Evolutionary conservation across 176 grass and related monocot species (phyloP).

Genomic region (Oryza meridionalis): DNA sequence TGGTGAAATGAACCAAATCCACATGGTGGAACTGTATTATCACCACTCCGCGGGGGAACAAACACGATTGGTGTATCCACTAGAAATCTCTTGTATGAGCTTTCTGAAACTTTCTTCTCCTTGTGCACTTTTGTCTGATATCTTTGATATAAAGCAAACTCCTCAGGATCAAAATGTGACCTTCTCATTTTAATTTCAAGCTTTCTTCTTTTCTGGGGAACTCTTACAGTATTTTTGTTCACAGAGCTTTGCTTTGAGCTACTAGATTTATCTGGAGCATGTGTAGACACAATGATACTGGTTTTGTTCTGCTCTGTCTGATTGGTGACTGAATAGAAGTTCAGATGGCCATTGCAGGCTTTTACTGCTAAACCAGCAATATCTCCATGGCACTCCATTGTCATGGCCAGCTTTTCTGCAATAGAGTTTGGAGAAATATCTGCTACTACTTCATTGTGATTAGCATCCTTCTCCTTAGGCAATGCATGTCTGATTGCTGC

Average conservation of each 20-base stretch:
- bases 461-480: constrained; percentile 51
- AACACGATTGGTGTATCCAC: constrained; percentile 84
- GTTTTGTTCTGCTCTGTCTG: constrained; percentile 34
- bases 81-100: constrained; percentile 81
- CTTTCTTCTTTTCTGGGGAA: constrained; percentile 64
- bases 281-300: constrained; percentile 15
- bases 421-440: constrained; percentile 74
- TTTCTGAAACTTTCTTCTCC: constrained; percentile 76
- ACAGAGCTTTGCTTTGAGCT: constrained; percentile 54
- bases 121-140: constrained; percentile 91
- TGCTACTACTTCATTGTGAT: constrained; percentile 44
- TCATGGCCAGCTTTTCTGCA: constrained; percentile 67
- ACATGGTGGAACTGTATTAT: constrained; percentile 63
- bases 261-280: constrained; percentile 43
- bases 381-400: constrained; percentile 50
- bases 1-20: constrained; percentile 98
- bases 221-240: constrained; percentile 30
- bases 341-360: constrained; percentile 94
- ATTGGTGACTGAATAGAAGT: constrained; percentile 71
- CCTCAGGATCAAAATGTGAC: constrained; percentile 89
- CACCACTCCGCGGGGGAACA: constrained; percentile 61
- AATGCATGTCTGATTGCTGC: constrained; percentile 52
- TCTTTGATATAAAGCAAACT: constrained; percentile 79
- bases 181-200: constrained; percentile 71
- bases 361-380: constrained; percentile 63